Base-by-base conservation (phyloP, 306 rosid genomes). In the Biancaea sappan region DNA sequence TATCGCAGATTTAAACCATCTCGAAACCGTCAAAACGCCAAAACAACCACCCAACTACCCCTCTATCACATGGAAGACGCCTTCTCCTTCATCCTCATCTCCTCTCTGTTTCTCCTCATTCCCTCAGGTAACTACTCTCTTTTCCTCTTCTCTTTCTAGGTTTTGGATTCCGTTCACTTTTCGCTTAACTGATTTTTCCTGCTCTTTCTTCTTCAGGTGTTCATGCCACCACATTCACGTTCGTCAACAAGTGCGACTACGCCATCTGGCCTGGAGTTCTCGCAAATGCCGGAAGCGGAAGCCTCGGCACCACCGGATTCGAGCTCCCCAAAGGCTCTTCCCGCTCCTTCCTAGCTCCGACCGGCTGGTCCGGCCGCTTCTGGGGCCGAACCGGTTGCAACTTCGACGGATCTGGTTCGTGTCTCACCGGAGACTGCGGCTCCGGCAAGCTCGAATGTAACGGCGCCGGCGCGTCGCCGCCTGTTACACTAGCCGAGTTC, bases 341-440 rank as follows among this genome's bases (percentile, higher is more conserved):
- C 0, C 90, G 98, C 26, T 40, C 95, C 0, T 83, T 94, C 41
- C 87, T 80, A 57, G 95, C 98, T 0, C 95, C 98, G 4, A 87
- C 98, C 3, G 98, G 97, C 63, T 94, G 98, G 98, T 94, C 98
- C 56, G 98, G 98, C 2, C 90, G 98, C 0, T 94, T 94, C 88
- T 94, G 98, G 98, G 98, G 71, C 2, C 82, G 98, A 59, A 91
- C 97, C 5, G 88, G 85, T 26, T 94, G 97, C 71, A 82, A 57
- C 6, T 94, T 94, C 79, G 95, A 87, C 76, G 90, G 87, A 72
- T 91, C 97, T 73, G 88, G 97, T 0, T 87, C 95, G 0, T 94
- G 98, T n/a, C 63, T 70, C 62, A 94, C 98, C 22, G 98, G 85
- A 2, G 98, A 94, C 90, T 94, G 98, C 28, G 97, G 97, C 65